Conservation (phyloP, 148 eudicot genomes). For the Chenopodium berlandieri region DNA sequence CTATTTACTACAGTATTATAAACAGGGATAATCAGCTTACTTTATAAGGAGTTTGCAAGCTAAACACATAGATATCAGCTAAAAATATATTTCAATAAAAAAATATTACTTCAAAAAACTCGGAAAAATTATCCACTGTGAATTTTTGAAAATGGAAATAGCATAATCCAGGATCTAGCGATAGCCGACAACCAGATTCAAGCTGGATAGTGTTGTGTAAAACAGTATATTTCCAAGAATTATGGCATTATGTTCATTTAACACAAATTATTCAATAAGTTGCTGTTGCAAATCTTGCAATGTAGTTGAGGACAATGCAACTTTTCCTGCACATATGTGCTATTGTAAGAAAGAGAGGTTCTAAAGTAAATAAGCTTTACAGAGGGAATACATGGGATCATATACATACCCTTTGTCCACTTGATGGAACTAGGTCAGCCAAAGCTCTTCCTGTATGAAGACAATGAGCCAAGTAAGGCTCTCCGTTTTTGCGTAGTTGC, state of each 20-base stretch:
- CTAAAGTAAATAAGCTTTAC: not conserved
- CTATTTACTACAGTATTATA: not conserved
- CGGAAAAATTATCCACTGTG: no score
- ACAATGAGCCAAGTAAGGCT: conserved; percentile 83
- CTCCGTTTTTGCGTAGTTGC: conserved; percentile 79
- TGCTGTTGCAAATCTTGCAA: not conserved
- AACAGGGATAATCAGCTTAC: not conserved
- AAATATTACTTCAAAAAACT: no score
- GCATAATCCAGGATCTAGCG: not conserved
- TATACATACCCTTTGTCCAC: conserved; percentile 62
- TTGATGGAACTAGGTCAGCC: conserved; percentile 74
- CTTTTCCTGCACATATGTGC: not conserved
- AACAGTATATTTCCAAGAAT: not conserved
- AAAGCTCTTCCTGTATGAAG: conserved; percentile 78
- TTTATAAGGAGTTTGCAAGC: no score
- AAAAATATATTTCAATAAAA: not conserved
- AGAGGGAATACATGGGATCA: not conserved
- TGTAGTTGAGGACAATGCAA: not conserved
- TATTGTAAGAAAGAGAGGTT: not conserved
- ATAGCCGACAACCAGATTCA: not conserved
- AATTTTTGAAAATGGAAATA: no score
- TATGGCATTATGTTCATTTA: not conserved
- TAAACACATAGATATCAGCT: not conserved
- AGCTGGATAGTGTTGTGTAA: not conserved
- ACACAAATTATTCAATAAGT: not conserved